Evolutionary conservation across 2,329 filamentous ascomycete genomes (phyloP).

Genomic region (Basipetospora sp.): DNA sequence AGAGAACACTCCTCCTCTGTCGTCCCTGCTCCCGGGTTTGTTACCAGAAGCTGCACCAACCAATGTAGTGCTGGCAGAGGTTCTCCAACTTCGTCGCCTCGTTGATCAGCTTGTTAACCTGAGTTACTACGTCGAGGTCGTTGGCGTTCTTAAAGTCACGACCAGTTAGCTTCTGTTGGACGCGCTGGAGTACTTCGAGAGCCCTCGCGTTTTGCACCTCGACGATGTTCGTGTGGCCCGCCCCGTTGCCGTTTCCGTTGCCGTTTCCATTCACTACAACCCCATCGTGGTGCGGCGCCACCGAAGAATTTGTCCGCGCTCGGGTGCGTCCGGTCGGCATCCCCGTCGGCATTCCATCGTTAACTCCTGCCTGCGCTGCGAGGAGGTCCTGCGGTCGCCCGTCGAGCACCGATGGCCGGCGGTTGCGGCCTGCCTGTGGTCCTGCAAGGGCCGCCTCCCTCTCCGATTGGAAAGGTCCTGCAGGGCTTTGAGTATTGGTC

Average conservation of each 20-base stretch:
- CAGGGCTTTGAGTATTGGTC: constrained; percentile 45
- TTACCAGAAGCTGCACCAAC: constrained; percentile 97
- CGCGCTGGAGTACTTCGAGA: constrained; percentile 75
- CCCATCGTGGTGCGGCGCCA: constrained; percentile 20
- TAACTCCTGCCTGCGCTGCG: constrained; percentile 23
- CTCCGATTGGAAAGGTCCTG: constrained; percentile 51
- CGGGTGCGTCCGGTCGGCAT: constrained; percentile 33
- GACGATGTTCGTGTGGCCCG: constrained; percentile 18
- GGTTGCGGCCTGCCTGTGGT: constrained; percentile 31
- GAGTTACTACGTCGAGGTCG: constrained; percentile 69
- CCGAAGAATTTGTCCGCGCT: constrained; percentile 46
- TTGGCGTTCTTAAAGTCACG: constrained; percentile 77
- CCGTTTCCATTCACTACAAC: constrained; percentile 24
- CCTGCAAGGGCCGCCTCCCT: constrained; percentile 38
- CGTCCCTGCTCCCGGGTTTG: background rate
- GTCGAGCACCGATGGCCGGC: constrained; percentile 55
- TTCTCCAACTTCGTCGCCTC: constrained; percentile 97
- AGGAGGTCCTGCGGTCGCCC: constrained; percentile 45
- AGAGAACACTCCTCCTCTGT: no score
- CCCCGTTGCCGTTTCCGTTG: constrained; percentile 14
- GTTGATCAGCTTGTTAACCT: constrained; percentile 87
- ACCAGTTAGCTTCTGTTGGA: constrained; percentile 90
- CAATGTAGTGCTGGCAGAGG: constrained; percentile 95
- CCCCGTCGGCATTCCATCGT: constrained; percentile 24
- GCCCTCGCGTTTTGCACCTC: constrained; percentile 91